Evolutionary conservation across 257 asterid genomes (phyloP), one percentile per base, ranked within the genome.

Genomic region (Petrea volubilis): DNA sequence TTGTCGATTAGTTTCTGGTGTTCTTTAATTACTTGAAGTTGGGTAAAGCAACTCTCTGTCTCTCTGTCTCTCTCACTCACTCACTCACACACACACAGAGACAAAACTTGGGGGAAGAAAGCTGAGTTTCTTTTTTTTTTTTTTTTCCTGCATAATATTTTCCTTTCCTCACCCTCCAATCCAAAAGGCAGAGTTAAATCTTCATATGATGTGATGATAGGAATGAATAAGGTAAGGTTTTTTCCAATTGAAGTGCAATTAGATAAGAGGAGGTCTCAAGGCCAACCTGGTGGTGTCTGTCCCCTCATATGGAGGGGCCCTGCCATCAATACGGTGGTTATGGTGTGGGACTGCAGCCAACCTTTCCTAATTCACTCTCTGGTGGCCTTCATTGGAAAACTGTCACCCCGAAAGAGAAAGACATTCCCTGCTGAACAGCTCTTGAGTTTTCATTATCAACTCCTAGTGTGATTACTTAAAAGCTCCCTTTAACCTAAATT

Each of bases 321-420:
- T 46, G 49, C 72, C 72, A 75, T 70, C 74, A 74, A 61, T 65
- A 43, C 4, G 82, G 59, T 69, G 73, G 67, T 53, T 44, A 60
- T 31, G 20, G 56, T 58, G n/a, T 72, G 59, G 17, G 68, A 66
- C 74, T 60, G 58, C 65, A 44, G 13, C 73, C 66, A 33, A 57
- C 43, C 24, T 29, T 51, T 9, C 9, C 50, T 58, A 69, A 31
- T 13, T 1, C 7, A 0, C 44, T 34, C 14, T 20, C 66, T 65
- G 31, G 75, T 72, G 78, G 74, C 71, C 12, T 66, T 49, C 55
- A 6, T 13, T 56, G 21, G 25, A 59, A 57, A 53, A n/a, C 46
- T 58, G 52, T 68, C 15, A 6, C 43, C 40, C 4, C 49, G 28
- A 49, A 51, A 61, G 49, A 53, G 49, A 74, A 1, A 33, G 20